These are phyloP conservation scores for Pseudocercospora vitis DNA, from an alignment of 2,329 filamentous ascomycete species.

Conservation along the genomic window DNA sequence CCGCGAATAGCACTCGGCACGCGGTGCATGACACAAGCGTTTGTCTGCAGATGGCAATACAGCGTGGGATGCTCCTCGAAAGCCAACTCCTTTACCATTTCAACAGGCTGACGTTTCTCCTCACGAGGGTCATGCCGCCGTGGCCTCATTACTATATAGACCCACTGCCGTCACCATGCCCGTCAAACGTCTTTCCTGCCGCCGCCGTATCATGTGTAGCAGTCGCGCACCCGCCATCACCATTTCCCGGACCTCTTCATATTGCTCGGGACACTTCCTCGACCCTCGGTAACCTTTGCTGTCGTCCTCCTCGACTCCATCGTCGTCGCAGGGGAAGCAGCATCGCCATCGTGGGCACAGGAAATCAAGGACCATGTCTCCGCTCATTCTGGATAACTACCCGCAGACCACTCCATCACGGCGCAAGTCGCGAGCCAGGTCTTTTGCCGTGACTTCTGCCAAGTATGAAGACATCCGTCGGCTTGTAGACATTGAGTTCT, in stretches of 20 bases:
- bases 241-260: slow-evolving; percentile 16
- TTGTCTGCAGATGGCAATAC: slow-evolving; percentile 9
- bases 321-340: not conserved
- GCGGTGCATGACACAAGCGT: slow-evolving; percentile 3
- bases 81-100: slow-evolving; percentile 8
- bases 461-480: slow-evolving; percentile 31
- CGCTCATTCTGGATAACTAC: slow-evolving; percentile 23
- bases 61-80: slow-evolving; percentile 18
- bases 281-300: slow-evolving; percentile 16
- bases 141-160: slow-evolving; percentile 20
- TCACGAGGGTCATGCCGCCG: slow-evolving; percentile 19
- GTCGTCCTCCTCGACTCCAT: not conserved
- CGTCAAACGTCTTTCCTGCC: slow-evolving; percentile 15
- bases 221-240: slow-evolving; percentile 15
- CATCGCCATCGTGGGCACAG: not conserved
- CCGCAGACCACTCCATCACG: slow-evolving; percentile 17
- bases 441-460: slow-evolving; percentile 29
- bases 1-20: slow-evolving; percentile 2
- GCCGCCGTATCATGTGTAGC: slow-evolving; percentile 19
- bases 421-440: slow-evolving; percentile 19
- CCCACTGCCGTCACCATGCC: slow-evolving; percentile 21
- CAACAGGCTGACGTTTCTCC: slow-evolving; percentile 18
- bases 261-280: slow-evolving; percentile 13
- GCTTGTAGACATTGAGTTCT: slow-evolving; percentile 46
- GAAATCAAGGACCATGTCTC: slow-evolving; percentile 20